Conservation (phyloP, 371 early-diverging fungal species). For the Chytridium lagenaria region DNA sequence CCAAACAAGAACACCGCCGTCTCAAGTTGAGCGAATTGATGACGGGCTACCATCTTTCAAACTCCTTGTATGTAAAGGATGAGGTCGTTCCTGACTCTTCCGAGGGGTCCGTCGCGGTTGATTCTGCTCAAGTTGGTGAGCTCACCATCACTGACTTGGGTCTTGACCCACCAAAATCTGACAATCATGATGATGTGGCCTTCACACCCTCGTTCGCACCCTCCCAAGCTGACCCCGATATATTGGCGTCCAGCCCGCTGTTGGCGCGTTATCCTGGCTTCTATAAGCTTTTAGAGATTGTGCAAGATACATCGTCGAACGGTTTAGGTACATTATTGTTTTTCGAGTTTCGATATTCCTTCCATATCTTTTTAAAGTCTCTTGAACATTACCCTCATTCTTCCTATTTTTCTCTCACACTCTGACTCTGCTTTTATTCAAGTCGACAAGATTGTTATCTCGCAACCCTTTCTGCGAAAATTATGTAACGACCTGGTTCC, state of each 20-base stretch:
- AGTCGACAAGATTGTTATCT: slow-evolving; percentile 31
- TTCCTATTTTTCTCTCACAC: background rate
- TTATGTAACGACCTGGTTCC: slow-evolving; percentile 29
- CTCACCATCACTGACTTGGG: too few relatives aligned
- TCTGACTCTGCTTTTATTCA: background rate
- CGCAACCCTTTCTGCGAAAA: background rate
- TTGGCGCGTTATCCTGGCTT: background rate
- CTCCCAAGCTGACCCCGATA: background rate
- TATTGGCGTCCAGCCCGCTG: background rate
- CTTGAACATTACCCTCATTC: background rate
- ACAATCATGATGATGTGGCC: too few relatives aligned
- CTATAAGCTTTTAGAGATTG: background rate
- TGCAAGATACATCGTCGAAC: background rate
- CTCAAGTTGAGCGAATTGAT: background rate
- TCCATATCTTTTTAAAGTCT: background rate
- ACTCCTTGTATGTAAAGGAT: too few relatives aligned
- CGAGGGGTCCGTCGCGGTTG: too few relatives aligned
- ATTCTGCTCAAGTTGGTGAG: too few relatives aligned
- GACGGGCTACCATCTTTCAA: too few relatives aligned
- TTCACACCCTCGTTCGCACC: too few relatives aligned
- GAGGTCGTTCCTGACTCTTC: too few relatives aligned
- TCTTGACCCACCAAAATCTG: too few relatives aligned
- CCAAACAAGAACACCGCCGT: background rate
- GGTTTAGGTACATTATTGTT: background rate
- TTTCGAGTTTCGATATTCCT: too few relatives aligned